Evolutionary conservation across 139 green algal genomes (phyloP).

Genomic region (Eudorina sp.): DNA sequence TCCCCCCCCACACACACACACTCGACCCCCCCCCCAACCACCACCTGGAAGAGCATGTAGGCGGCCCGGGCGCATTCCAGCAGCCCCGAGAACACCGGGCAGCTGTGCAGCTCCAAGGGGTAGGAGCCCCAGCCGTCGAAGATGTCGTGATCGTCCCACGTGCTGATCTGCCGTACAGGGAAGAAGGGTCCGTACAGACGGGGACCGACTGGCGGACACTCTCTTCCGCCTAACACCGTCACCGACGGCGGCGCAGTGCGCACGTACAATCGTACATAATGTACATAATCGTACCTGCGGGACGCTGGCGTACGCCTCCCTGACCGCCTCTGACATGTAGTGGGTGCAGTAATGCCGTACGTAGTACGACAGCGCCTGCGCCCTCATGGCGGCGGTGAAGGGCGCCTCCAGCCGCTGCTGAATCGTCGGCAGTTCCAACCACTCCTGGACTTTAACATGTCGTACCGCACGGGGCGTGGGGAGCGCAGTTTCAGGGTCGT

Average conservation of each 20-base stretch:
- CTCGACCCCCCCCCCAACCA: no score
- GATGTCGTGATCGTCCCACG: constrained; percentile 82
- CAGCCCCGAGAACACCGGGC: constrained; percentile 71
- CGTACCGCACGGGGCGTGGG: no score
- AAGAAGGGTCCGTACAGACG: no score
- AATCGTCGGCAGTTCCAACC: background rate
- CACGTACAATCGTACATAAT: no score
- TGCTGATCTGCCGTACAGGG: constrained; percentile 38
- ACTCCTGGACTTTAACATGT: background rate
- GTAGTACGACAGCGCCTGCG: constrained; percentile 50
- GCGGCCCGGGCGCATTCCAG: constrained; percentile 53
- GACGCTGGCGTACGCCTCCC: constrained; percentile 12
- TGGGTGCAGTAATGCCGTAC: constrained; percentile 47
- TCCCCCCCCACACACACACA: no score
- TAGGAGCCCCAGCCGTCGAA: constrained; percentile 76
- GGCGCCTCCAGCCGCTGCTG: background rate
- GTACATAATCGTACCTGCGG: background rate
- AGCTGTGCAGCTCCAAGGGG: constrained; percentile 59
- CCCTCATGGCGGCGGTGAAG: constrained; percentile 9
- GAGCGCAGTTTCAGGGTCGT: no score
- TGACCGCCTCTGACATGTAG: background rate
- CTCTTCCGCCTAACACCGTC: no score
- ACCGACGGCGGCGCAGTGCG: no score
- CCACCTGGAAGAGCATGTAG: constrained; percentile 80
- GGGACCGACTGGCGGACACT: no score